phyloP scores from a whole-genome alignment of 805 yeast genomes.

The Schwanniomyces sp. region DNA sequence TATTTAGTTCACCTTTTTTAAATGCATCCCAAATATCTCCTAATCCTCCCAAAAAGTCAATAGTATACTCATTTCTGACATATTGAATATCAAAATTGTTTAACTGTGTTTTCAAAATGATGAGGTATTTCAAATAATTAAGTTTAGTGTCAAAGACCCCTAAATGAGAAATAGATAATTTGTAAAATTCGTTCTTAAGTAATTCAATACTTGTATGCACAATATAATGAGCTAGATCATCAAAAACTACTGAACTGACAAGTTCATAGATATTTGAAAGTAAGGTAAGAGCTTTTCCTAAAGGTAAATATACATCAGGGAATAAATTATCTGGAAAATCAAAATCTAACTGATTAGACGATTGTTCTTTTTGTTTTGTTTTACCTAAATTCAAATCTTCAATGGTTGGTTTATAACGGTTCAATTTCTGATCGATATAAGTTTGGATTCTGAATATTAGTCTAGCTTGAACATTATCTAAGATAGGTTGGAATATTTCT shows the following conservation, averaged over 20 bases:
- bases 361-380: slow-evolving; percentile 17
- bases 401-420: slow-evolving; percentile 62
- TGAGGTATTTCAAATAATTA: slow-evolving; percentile 69
- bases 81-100: slow-evolving; percentile 77
- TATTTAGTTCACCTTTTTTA: slow-evolving; percentile 44
- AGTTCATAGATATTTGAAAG: slow-evolving; percentile 78
- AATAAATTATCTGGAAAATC: slow-evolving; percentile 39
- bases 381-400: slow-evolving; percentile 67
- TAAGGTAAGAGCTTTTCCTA: slow-evolving; percentile 64
- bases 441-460: slow-evolving; percentile 77
- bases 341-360: slow-evolving; percentile 19
- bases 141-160: slow-evolving; percentile 61
- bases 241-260: slow-evolving; percentile 75
- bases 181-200: slow-evolving; percentile 51
- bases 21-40: slow-evolving; percentile 42
- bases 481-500: slow-evolving; percentile 64
- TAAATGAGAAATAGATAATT: slow-evolving; percentile 41
- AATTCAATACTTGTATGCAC: slow-evolving; percentile 75
- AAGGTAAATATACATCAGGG: slow-evolving; percentile 65
- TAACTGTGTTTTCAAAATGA: slow-evolving; percentile 68
- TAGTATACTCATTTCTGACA: slow-evolving; percentile 65
- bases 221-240: slow-evolving; percentile 83
- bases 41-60: slow-evolving; percentile 79
- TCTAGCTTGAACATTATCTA: slow-evolving; percentile 77
- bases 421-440: slow-evolving; percentile 67